Base-by-base conservation (phyloP, 148 eudicot species). In the Rhododendron mucronatum region DNA sequence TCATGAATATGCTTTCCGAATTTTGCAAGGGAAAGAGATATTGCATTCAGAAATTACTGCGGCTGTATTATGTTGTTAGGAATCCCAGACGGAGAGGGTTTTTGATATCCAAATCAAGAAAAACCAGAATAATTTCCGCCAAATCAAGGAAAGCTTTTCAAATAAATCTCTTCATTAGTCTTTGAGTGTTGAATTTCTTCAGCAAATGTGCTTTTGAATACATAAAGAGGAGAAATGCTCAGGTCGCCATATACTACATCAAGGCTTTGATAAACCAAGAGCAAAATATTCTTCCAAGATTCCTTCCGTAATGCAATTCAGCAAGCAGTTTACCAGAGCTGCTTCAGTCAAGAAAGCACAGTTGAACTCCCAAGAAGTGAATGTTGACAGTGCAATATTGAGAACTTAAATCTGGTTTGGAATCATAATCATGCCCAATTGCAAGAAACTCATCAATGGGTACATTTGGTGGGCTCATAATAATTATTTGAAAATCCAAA, bases 231-330 rank as follows among this genome's bases (percentile, higher is more conserved):
- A 2, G 96, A 94, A 87, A 92, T 94, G 89, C 94, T 91, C 81
- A 93, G 93, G 91, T 94, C 96, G 21, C 96, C 96, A 91, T 94
- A 94, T 6, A 94, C 96, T 20, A 94, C 94, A 21, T 94, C 96
- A 87, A 94, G 90, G 86, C 95, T 94, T 88, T 93, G 96, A 73
- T 93, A 94, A 9, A 95, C 95, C 39, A 96, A 88, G 18, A 95
- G 73, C 91, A 96, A 83, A 45, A 90, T 83, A 48, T 90, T 91
- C 86, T 84, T 94, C 96, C 95, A 95, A 37, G 98, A 93, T 86
- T 94, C 94, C 88, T 91, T 92, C 97, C 89, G 88, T 74, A 86
- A 92, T 44, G 67, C 82, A 80, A 75, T 87, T 76, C 28, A 77
- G 35, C 78, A 21, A 45, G 21, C 41, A 45, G 61, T 41, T 33